Percentiles rank a stretch among this genome's conserved stretches.
Conservation (phyloP, 805 yeast species). For the Pichia phayaonensis region DNA sequence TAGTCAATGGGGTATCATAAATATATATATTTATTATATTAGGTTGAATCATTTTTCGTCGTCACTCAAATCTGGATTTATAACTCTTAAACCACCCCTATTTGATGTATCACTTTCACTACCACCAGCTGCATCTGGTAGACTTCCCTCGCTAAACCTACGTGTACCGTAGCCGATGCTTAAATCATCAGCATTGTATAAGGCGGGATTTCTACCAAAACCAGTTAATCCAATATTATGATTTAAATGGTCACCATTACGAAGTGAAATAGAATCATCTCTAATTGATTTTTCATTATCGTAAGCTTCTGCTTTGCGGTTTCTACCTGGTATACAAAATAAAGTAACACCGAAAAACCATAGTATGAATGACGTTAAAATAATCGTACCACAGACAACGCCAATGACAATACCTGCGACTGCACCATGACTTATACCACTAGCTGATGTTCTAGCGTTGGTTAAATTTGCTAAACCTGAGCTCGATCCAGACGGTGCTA, state of each 20-base stretch:
- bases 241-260: not conserved
- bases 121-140: constrained; percentile 30
- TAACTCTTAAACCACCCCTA: constrained; percentile 24
- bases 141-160: constrained; percentile 29
- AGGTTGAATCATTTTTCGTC: constrained; percentile 1
- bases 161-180: constrained; percentile 17
- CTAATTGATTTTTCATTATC: constrained; percentile 17
- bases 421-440: constrained; percentile 24
- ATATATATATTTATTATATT: not conserved
- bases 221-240: constrained; percentile 5
- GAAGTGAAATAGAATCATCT: constrained; percentile 6
- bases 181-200: constrained; percentile 12
- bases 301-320: constrained; percentile 12
- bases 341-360: constrained; percentile 12
- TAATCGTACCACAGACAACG: constrained; percentile 19
- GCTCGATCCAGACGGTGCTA: constrained; percentile 4
- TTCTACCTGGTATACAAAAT: constrained; percentile 18
- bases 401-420: constrained; percentile 32
- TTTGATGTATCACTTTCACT: constrained; percentile 11
- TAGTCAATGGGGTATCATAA: not conserved
- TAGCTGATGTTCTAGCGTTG: not conserved
- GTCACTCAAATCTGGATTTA: constrained; percentile 27
- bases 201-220: constrained; percentile 9
- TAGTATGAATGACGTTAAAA: constrained; percentile 14
- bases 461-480: not conserved